phyloP scores from a whole-genome alignment of 2,329 filamentous ascomycete genomes.

The Paramyrothecium sp. region DNA sequence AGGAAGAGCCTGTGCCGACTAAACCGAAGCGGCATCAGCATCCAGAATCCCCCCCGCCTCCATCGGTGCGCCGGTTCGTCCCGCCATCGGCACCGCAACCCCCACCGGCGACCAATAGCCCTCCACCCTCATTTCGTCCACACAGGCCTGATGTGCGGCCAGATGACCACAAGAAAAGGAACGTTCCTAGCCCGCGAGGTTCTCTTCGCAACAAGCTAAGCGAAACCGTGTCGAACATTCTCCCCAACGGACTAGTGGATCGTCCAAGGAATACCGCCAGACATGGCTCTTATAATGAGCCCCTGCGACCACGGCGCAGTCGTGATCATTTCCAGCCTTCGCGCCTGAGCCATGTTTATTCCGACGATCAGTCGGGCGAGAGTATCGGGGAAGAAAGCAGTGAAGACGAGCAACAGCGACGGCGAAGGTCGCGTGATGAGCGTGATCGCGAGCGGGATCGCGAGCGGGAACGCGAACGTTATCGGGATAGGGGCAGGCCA shows the following conservation, averaged over 20 bases:
- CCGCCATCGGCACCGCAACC: constrained; percentile 25
- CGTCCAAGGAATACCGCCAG: constrained; percentile 35
- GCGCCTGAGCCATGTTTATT: constrained; percentile 38
- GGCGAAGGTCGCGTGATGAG: constrained; percentile 18
- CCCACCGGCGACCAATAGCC: constrained; percentile 20
- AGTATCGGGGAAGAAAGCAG: constrained; percentile 31
- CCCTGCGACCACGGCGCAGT: constrained; percentile 31
- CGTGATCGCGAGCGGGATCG: constrained; percentile 11
- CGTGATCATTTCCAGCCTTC: constrained; percentile 40
- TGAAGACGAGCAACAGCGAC: constrained; percentile 28
- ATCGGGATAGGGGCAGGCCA: constrained; percentile 33
- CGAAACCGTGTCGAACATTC: constrained; percentile 42
- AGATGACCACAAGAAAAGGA: constrained; percentile 35
- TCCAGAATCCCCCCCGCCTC: constrained; percentile 23
- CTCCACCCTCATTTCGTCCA: constrained; percentile 23
- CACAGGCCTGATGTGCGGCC: constrained; percentile 30
- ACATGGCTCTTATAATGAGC: constrained; percentile 26
- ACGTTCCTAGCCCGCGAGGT: constrained; percentile 34
- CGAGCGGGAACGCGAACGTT: constrained; percentile 27
- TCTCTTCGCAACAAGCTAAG: constrained; percentile 41
- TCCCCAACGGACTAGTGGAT: constrained; percentile 36
- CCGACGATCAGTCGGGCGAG: constrained; percentile 35
- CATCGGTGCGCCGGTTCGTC: constrained; percentile 31
- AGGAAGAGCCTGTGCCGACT: constrained; percentile 32
- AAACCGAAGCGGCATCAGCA: constrained; percentile 23